Evolutionary conservation across 106 monocot genomes (phyloP).

Genomic region (Dioscorea alata): DNA sequence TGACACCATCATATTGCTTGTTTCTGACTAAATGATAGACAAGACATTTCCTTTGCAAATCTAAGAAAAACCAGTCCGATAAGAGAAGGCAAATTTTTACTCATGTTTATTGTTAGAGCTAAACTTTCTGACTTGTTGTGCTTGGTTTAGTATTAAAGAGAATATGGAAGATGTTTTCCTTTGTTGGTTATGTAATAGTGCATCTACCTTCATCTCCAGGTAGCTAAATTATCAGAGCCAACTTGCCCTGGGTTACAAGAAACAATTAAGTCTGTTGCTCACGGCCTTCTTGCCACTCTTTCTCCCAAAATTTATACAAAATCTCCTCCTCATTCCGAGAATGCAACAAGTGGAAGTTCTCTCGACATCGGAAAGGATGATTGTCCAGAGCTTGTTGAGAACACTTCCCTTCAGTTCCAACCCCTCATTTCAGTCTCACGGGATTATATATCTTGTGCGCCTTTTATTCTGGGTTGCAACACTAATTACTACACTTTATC

Average conservation of each 20-base stretch:
- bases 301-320: conserved; percentile 77
- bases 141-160: no score
- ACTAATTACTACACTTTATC: not conserved
- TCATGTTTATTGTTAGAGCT: no score
- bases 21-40: no score
- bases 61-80: no score
- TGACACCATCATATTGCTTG: no score
- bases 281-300: conserved; percentile 80
- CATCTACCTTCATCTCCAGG: conserved; percentile 31
- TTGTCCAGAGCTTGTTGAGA: conserved; percentile 55
- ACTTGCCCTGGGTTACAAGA: conserved; percentile 58
- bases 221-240: conserved; percentile 77
- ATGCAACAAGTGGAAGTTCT: conserved; percentile 22
- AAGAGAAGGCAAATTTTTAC: no score
- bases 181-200: not conserved
- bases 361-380: conserved; percentile 48
- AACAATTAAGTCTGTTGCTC: conserved; percentile 67
- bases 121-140: no score
- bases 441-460: conserved; percentile 90
- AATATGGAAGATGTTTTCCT: no score
- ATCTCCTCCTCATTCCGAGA: conserved; percentile 41
- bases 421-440: no score
- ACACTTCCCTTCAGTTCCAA: no score
- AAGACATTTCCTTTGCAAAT: no score
- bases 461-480: conserved; percentile 65